phyloP scores from a whole-genome alignment of 2,329 filamentous ascomycete species.

The Cladosporium halotolerans region DNA sequence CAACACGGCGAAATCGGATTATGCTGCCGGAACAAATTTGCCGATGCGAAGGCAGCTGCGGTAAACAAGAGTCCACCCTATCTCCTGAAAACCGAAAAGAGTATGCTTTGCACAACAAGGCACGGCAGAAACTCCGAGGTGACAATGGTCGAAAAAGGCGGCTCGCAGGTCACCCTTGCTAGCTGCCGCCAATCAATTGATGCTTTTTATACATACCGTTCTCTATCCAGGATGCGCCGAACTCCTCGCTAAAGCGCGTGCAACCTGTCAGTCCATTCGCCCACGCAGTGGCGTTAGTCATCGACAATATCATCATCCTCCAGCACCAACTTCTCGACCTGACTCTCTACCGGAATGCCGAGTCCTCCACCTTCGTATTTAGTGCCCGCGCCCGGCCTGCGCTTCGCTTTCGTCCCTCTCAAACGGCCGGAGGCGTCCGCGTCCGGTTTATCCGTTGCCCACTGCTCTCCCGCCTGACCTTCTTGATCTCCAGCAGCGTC shows the following conservation, averaged over 20 bases:
- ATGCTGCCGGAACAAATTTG: no score
- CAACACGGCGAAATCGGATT: no score
- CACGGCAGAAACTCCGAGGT: no score
- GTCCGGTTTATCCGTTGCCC: constrained; percentile 39
- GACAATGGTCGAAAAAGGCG: no score
- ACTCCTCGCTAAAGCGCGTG: not conserved
- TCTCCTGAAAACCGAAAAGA: no score
- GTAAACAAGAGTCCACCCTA: no score
- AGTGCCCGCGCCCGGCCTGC: constrained; percentile 6
- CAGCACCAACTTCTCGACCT: constrained; percentile 34
- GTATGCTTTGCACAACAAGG: no score
- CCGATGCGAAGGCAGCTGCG: no score
- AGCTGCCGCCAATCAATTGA: no score
- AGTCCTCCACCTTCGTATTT: constrained; percentile 19
- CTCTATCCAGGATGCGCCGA: not conserved
- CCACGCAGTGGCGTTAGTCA: constrained; percentile 14
- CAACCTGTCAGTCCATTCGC: no score
- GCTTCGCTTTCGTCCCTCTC: constrained; percentile 13
- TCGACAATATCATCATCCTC: constrained; percentile 46
- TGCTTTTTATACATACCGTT: no score
- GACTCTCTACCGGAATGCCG: constrained; percentile 21
- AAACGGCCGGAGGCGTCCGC: constrained; percentile 11
- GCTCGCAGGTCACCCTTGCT: no score
- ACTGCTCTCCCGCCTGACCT: constrained; percentile 15
- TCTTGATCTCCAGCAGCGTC: not conserved